phyloP scores from a whole-genome alignment of 176 grass and related monocot genomes.

The Luzula sylvatica region DNA sequence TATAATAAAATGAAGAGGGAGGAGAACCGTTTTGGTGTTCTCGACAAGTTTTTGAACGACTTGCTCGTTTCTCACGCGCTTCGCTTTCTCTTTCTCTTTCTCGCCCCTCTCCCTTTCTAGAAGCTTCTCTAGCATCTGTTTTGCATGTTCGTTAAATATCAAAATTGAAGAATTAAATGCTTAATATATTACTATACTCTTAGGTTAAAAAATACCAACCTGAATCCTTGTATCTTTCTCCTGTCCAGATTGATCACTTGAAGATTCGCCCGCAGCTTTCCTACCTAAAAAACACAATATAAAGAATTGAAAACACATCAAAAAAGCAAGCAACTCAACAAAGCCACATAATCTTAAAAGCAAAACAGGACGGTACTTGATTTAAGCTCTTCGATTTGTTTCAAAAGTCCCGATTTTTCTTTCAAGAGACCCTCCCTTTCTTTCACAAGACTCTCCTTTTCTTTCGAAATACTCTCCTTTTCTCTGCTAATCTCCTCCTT shows the following conservation, averaged over 20 bases:
- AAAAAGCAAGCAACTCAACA: slow-evolving; percentile 10
- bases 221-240: slow-evolving; percentile 96
- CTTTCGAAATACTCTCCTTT: slow-evolving; percentile 39
- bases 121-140: slow-evolving; percentile 79
- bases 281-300: slow-evolving; percentile 46
- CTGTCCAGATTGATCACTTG: slow-evolving; percentile 51
- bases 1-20: neutral
- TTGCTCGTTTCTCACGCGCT: slow-evolving; percentile 36
- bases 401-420: slow-evolving; percentile 55
- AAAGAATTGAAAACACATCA: slow-evolving; percentile 20
- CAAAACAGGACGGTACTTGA: slow-evolving; percentile 46
- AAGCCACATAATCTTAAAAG: neutral
- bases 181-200: neutral
- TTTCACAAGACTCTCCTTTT: slow-evolving; percentile 58
- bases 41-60: slow-evolving; percentile 10
- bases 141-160: slow-evolving; percentile 24
- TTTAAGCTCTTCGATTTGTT: slow-evolving; percentile 92
- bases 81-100: slow-evolving; percentile 41
- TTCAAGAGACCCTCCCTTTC: slow-evolving; percentile 52
- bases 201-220: slow-evolving; percentile 29
- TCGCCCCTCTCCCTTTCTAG: slow-evolving; percentile 64
- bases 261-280: slow-evolving; percentile 40
- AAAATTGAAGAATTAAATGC: neutral
- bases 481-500: slow-evolving; percentile 39
- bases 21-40: slow-evolving; percentile 31